Evolutionary conservation across 2,329 filamentous ascomycete species (phyloP).

Genomic region (Trichophyton equinum): DNA sequence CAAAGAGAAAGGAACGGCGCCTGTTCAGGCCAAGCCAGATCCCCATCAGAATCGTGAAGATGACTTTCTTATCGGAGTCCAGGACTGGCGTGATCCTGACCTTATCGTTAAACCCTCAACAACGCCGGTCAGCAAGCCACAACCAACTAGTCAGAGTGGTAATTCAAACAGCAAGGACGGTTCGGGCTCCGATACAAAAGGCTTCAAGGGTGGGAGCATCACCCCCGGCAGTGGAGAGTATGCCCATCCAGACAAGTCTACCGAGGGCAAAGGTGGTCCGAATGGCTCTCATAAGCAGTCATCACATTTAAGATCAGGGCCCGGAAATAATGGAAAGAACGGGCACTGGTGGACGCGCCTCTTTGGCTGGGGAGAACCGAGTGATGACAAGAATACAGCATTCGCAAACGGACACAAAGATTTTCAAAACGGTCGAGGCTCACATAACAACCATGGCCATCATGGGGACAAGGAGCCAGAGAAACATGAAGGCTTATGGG

Average conservation of each 20-base stretch:
- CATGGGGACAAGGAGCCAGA: conserved; percentile 11
- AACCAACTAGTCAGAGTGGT: conserved; percentile 5
- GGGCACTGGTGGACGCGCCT: conserved; percentile 26
- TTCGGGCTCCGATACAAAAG: conserved; percentile 20
- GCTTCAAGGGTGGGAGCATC: conserved; percentile 52
- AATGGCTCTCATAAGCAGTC: conserved; percentile 4
- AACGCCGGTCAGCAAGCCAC: conserved; percentile 17
- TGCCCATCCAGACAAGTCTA: conserved; percentile 30
- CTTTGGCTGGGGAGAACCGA: conserved; percentile 21
- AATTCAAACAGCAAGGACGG: conserved; percentile 22
- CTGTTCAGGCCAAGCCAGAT: conserved; percentile 14
- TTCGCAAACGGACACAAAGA: conserved; percentile 8
- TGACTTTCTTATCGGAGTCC: conserved; percentile 71
- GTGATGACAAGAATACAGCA: background rate
- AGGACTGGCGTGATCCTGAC: conserved; percentile 76
- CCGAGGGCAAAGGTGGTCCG: conserved; percentile 9
- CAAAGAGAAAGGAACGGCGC: conserved; percentile 12
- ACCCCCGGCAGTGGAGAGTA: conserved; percentile 65
- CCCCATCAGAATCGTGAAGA: conserved; percentile 20
- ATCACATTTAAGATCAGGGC: background rate
- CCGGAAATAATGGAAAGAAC: background rate
- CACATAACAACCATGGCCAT: background rate
- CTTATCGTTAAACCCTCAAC: conserved; percentile 35
- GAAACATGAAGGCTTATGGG: conserved; percentile 70
- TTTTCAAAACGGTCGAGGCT: conserved; percentile 4